Base-by-base conservation (phyloP, 2,329 filamentous ascomycete species). In the Drechslerella dactyloides region DNA sequence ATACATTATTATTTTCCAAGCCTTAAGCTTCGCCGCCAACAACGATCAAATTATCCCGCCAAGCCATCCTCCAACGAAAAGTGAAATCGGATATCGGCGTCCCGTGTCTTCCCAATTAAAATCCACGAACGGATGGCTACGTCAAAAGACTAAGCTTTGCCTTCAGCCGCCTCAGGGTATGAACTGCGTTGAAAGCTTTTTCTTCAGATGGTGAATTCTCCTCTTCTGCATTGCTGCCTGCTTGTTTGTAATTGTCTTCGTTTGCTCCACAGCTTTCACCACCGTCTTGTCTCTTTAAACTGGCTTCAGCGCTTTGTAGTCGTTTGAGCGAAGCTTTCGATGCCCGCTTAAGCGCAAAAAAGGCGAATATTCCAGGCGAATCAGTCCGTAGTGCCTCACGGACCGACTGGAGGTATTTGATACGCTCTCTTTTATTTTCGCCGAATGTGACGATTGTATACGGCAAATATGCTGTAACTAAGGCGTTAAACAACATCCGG, bases 401-500 rank as follows among this genome's bases (percentile, higher is more conserved):
- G 19, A 68, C 50, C 1, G 56, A 27, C 1, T 21, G 21, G 0
- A 19, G 11, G 33, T 68, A 68, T 54, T 30, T 60, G 1, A 2
- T 23, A 17, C 63, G 30, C 15, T 30, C 48, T 11, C 42, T 33
- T 13, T 8, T 17, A n/a, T 44, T 46, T n/a, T 60, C 50, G 6
- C 55, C 63, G 7, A 68, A 68, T 6, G 10, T 30, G 2, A 69
- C 15, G 5, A 69, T 17, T 2, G 33, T 61, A 35, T 62, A 50
- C 0, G 50, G 21, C n/a, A 55, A 69, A 40, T 69, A 53, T n/a
- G 33, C 19, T 1, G 42, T 44, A 1, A 69, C 27, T 11, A 69
- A 35, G 13, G 11, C 15, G 6, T 61, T 61, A 19, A 69, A 57
- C 0, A 69, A 30, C 11, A 62, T n/a, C 24, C 57, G 37, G 10